Evolutionary conservation across 441 rosid species (phyloP).

Genomic region (Populus tomentosa): DNA sequence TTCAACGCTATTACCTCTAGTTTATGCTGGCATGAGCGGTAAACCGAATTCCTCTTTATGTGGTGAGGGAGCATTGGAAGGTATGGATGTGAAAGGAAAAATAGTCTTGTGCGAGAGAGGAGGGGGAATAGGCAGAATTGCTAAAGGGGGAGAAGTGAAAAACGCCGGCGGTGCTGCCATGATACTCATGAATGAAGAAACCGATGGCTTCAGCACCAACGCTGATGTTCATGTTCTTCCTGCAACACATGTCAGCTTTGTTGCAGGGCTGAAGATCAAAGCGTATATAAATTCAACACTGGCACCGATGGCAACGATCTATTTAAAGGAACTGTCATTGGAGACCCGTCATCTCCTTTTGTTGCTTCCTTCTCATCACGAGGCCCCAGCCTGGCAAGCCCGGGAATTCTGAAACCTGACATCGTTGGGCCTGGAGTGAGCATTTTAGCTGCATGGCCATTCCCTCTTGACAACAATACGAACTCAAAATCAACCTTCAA

Average conservation of each 20-base stretch:
- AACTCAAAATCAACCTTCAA: too few relatives aligned
- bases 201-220: constrained; percentile 19
- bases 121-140: constrained; percentile 25
- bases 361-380: constrained; percentile 47
- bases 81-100: constrained; percentile 31
- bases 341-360: constrained; percentile 29
- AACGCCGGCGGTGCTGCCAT: constrained; percentile 40
- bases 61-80: constrained; percentile 30
- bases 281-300: constrained; percentile 36
- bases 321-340: constrained; percentile 40
- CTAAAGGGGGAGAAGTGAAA: constrained; percentile 32
- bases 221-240: constrained; percentile 46
- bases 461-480: too few relatives aligned
- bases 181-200: constrained; percentile 38
- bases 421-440: too few relatives aligned
- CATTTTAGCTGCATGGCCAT: too few relatives aligned
- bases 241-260: constrained; percentile 39
- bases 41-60: constrained; percentile 28
- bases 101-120: constrained; percentile 33
- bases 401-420: constrained; percentile 8
- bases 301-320: constrained; percentile 28
- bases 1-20: constrained; percentile 25
- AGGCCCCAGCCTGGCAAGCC: constrained; percentile 42
- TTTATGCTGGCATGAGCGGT: constrained; percentile 32
- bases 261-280: constrained; percentile 39